Conservation (phyloP, 1,284 basidiomycete species). For the Tremellales sp. region DNA sequence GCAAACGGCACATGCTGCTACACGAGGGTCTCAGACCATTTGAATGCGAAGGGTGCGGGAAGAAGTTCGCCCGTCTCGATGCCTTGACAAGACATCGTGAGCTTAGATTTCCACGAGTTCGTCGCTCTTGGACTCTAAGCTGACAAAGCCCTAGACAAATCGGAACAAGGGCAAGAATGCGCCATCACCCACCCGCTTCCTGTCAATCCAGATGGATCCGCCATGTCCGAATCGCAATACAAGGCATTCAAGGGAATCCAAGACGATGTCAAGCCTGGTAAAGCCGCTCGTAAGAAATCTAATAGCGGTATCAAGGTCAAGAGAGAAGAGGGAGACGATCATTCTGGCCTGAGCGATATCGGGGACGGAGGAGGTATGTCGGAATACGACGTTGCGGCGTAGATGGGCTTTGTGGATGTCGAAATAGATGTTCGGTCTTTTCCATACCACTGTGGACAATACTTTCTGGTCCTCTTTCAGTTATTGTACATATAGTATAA, state of each 20-base stretch:
- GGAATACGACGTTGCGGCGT: background rate
- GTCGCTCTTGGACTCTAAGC: background rate
- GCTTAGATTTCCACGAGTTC: conserved; percentile 45
- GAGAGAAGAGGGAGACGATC: background rate
- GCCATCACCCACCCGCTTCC: conserved; percentile 46
- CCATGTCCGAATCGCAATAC: conserved; percentile 48
- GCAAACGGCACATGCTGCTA: conserved; percentile 86
- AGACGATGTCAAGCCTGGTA: background rate
- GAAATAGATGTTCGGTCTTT: too few relatives aligned
- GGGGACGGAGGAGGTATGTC: background rate
- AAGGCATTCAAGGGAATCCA: conserved; percentile 37
- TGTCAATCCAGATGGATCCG: conserved; percentile 44
- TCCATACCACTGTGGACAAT: too few relatives aligned
- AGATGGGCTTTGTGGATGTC: too few relatives aligned
- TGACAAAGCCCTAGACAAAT: conserved; percentile 38
- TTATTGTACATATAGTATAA: too few relatives aligned
- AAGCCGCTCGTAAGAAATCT: background rate
- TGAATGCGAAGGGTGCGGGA: conserved; percentile 84
- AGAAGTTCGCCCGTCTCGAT: conserved; percentile 89
- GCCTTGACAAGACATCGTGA: conserved; percentile 74
- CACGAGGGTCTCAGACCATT: conserved; percentile 82
- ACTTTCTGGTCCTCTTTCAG: too few relatives aligned
- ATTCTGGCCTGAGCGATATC: background rate
- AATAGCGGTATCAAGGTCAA: background rate
- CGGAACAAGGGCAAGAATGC: conserved; percentile 49